Base-by-base conservation (phyloP, 2,329 filamentous ascomycete species). In the Xylariaceae sp. region DNA sequence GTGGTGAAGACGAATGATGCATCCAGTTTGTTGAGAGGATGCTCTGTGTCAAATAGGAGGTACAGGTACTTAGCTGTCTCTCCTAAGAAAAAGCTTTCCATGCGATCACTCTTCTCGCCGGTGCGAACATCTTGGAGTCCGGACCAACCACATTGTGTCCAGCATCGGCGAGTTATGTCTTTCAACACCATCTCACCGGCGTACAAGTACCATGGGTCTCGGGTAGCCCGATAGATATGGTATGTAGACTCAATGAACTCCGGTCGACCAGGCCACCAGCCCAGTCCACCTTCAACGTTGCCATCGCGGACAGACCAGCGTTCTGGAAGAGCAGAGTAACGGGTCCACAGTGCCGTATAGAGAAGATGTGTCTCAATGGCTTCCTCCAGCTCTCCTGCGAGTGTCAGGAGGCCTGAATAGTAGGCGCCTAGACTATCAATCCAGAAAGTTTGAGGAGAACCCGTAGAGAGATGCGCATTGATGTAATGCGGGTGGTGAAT, bases 41-140 rank as follows among this genome's bases (percentile, higher is more conserved):
- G 94, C 11, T 86, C 82, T 3, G 87, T 82, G 65, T 96, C 90
- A 73, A 95, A 97, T 2, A 97, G 83, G 57, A 99, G 78, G 72
- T 95, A 97, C 63, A 99, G 79, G 73, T 99, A 99, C 74, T 97
- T 97, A 50, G 91, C 88, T 1, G 94, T 99, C 75, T 99, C 94
- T 11, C 94, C 93, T 0, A 99, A 81, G 70, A 97, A 97, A 80
- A 97, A 99, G 72, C 93, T 97, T 75, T 99, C 94, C 94, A 97
- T 97, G 39, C 94, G 88, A 72, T 99, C 92, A 66, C 85, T 90
- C 74, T 91, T 85, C 74, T 97, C 90, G 2, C 93, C 93, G 4
- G 84, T 90, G 39, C 87, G 79, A 7, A 93, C 89, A 72, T 92
- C 88, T 68, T 92, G 88, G 41, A 97, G 80, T 0, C 93, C 93